These are phyloP conservation scores for Mycosphaerella sp. DNA, from an alignment of 2,329 filamentous ascomycete genomes.

Conservation along the genomic window DNA sequence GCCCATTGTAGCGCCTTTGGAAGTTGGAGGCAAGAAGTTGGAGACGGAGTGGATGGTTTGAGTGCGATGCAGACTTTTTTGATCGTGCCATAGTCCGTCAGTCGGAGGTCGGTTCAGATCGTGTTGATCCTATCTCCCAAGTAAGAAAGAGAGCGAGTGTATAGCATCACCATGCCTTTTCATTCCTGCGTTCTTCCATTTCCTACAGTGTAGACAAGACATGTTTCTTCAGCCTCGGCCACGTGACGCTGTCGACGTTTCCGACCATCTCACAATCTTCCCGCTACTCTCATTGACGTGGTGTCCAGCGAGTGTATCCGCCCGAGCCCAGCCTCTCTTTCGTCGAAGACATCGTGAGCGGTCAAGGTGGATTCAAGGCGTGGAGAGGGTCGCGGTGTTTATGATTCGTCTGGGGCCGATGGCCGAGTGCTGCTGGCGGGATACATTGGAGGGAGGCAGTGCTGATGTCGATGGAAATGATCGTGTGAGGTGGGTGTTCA, in stretches of 20 bases:
- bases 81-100: no score
- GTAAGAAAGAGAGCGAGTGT: no score
- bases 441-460: slow-evolving; percentile 26
- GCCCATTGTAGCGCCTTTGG: slow-evolving; percentile 11
- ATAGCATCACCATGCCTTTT: no score
- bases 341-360: slow-evolving; percentile 32
- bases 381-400: slow-evolving; percentile 19
- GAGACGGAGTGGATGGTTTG: slow-evolving; percentile 10
- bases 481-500: slow-evolving; percentile 13
- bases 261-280: slow-evolving; percentile 18
- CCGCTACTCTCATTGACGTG: slow-evolving; percentile 22
- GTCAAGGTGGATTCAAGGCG: slow-evolving; percentile 28
- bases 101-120: no score
- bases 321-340: slow-evolving; percentile 25
- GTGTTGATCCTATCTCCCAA: no score
- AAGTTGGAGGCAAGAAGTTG: slow-evolving; percentile 16
- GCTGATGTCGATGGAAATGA: slow-evolving; percentile 28
- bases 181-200: no score
- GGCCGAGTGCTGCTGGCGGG: slow-evolving; percentile 28
- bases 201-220: no score
- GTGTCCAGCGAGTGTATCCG: slow-evolving; percentile 27
- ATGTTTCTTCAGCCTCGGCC: background rate
- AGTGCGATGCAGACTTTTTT: background rate
- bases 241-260: slow-evolving; percentile 12
- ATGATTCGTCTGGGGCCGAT: slow-evolving; percentile 24